Conservation (phyloP, 2,329 filamentous ascomycete species). For the Pezicula carpinea region DNA sequence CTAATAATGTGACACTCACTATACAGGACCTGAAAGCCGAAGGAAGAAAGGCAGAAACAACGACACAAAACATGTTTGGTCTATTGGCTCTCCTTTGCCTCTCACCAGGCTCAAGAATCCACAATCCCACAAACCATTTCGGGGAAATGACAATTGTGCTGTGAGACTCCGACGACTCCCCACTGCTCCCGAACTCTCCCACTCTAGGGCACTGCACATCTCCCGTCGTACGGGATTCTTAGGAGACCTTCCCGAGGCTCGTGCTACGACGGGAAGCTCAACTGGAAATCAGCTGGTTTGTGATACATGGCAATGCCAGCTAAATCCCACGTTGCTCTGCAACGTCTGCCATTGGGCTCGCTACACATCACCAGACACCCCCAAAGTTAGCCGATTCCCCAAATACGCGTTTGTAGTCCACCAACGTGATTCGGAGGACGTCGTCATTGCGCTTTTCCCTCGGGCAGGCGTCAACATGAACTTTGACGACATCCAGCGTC, state of each 20-base stretch:
- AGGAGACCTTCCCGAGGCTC: background rate
- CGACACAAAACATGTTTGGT: slow-evolving; percentile 7
- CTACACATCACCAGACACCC: background rate
- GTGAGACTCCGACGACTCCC: too few species aligned
- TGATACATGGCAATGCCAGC: background rate
- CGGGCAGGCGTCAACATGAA: background rate
- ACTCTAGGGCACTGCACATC: background rate
- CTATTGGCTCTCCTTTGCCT: slow-evolving; percentile 2
- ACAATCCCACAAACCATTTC: too few species aligned
- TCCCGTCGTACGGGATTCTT: background rate
- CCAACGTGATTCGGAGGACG: too few species aligned
- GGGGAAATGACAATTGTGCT: too few species aligned
- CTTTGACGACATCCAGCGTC: background rate
- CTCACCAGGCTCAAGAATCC: too few species aligned
- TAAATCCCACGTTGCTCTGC: background rate
- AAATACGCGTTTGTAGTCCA: too few species aligned
- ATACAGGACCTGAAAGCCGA: background rate
- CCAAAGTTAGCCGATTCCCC: background rate
- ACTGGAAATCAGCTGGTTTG: background rate
- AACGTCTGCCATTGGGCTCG: background rate
- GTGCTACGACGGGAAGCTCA: background rate
- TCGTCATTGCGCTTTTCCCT: background rate
- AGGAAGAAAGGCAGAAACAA: background rate
- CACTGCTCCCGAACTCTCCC: background rate
- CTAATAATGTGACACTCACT: background rate